Evolutionary conservation across 2,329 filamentous ascomycete species (phyloP), one percentile per base, ranked within the genome.

Genomic region (Myriosclerotinia curreyana): DNA sequence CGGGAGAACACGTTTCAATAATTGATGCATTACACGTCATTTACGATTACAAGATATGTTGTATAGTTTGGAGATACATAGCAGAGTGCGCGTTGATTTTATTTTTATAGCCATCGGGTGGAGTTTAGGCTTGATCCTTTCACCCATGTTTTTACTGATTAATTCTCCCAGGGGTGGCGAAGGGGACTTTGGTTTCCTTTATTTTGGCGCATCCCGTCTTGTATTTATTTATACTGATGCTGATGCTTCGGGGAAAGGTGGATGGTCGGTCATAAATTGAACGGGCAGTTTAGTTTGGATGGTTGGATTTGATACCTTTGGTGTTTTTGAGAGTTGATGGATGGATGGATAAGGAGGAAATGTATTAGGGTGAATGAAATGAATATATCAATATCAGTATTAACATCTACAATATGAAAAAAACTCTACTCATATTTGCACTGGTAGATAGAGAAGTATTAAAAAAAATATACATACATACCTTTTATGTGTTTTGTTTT

Each of bases 221-320:
- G 46, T 59, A 64, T 58, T 52, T 51, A 38, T 54, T 48, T 42
- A 34, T 25, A 17, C 56, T 31, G 20, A 22, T 38, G 20, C 46
- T 22, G 44, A 56, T 49, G 48, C 17, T 59, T 34, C 25, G 40
- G 36, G 59, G 31, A 49, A 38, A 28, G 55, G 61, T 51, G 51
- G 50, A 48, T 60, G 60, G 54, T 44, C 51, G 62, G 55, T 64
- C 65, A 66, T 66, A 71, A 68, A 72, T 72, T 71, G 70, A 69
- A 66, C 66, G 31, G 60, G 38, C 14, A 46, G 38, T 56, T 62
- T 56, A 31, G 36, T 52, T 50, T 52, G 67, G 65, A 66, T 67
- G 64, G 63, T 55, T 58, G 69, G 69, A 68, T 71, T 69, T 71
- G 71, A 71, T 71, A 71, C 69, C 70, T 70, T 66, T 68, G 69